phyloP scores from a whole-genome alignment of 306 rosid genomes.

The Gastrolobium bilobum region DNA sequence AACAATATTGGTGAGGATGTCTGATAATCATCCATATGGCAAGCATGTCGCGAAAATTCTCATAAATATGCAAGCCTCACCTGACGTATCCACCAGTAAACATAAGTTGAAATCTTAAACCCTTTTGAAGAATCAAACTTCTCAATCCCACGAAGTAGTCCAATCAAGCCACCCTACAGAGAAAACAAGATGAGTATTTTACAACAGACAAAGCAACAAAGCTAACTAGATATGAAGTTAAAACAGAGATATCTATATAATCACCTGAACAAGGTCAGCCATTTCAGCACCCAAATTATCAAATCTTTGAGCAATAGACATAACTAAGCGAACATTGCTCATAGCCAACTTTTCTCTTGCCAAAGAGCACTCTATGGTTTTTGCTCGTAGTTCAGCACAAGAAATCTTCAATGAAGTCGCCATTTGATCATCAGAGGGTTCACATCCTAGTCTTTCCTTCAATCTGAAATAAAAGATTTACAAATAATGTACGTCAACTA shows the following conservation, averaged over 20 bases:
- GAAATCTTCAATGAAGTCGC: conserved; percentile 86
- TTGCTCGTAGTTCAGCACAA: conserved; percentile 67
- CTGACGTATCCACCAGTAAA: conserved; percentile 99
- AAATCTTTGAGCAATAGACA: conserved; percentile 95
- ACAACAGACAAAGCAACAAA: conserved; percentile 20
- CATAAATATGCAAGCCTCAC: conserved; percentile 54
- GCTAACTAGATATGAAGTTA: conserved; percentile 19
- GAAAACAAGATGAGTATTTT: conserved; percentile 31
- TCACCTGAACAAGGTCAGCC: conserved; percentile 97
- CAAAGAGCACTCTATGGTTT: conserved; percentile 72
- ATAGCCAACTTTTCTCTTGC: conserved; percentile 94
- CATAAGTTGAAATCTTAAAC: conserved; percentile 93
- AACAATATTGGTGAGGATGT: conserved; percentile 8
- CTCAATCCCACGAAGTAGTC: conserved; percentile 94
- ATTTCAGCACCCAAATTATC: conserved; percentile 93
- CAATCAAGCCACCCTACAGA: conserved; percentile 93
- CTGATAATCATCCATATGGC: conserved; percentile 12
- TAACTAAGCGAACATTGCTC: conserved; percentile 96
- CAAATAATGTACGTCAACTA: conserved; percentile 6
- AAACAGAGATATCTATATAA: conserved; percentile 26
- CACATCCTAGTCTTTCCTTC: conserved; percentile 84
- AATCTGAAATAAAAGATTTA: conserved; percentile 65
- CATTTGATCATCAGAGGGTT: conserved; percentile 88
- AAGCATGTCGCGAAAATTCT: conserved; percentile 23
- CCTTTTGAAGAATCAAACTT: conserved; percentile 97